Evolutionary conservation across 257 asterid genomes (phyloP), one percentile per base, ranked within the genome.

Genomic region (Solanum neorickii): DNA sequence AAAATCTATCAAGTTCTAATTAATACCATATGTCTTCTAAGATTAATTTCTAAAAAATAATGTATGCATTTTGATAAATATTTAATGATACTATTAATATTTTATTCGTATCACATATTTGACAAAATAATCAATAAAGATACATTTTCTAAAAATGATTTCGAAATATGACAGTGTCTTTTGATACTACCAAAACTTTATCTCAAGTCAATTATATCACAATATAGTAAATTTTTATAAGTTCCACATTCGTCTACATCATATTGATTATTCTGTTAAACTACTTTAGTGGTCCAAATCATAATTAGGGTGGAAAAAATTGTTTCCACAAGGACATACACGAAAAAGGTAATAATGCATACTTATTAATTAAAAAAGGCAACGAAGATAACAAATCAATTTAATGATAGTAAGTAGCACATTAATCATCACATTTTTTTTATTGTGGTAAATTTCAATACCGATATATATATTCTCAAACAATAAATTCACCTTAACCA

Each of bases 1-100:
- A 47, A 47, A 47, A 47, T 47, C 20, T 47, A 47, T 0, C 1
- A 47, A 47, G 60, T 52, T 7, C 3, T 16, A 15, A 52, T 52
- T 52, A 16, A 52, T 16, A 16, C 9, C 3, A 52, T 52, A 52
- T 23, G 16, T 6, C 18, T 15, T 52, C 2, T 52, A 15, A 15
- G 9, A 18, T 52, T 52, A 52, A 0, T 18, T 18, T 52, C 7
- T 2, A 0, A 0, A 1, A 52, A 16, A 52, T 52, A 3, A 52
- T 52, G 20, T 16, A 52, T 52, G 62, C 9, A 52, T 52, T 52
- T 52, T 52, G n/a, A 18, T 52, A 1, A 49, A 18, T 52, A 52
- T 52, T 18, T 52, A 52, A 52, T 52, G 11, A 16, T 9, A 18
- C 23, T 52, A 16, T 7, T 18, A 18, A 52, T 52, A 52, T 52